Conservation (phyloP, 495 filamentous ascomycete species). For the Diplogelasinospora grovesii region DNA sequence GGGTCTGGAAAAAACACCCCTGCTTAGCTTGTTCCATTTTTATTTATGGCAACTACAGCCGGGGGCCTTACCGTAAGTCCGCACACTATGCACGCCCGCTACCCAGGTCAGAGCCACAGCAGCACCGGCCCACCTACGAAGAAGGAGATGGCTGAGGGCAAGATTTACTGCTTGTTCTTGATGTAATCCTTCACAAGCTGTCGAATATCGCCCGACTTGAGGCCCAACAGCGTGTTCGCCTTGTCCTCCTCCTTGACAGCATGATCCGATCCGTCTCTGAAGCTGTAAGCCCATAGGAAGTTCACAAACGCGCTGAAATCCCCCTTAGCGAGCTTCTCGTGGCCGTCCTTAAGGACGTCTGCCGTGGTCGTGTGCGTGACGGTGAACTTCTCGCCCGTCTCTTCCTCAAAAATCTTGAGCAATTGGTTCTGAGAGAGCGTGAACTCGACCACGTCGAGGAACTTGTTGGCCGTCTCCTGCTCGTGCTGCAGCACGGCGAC, state of each 20-base stretch:
- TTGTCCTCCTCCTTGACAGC: conserved; percentile 13
- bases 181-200: too few relatives aligned
- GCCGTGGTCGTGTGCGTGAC: conserved; percentile 26
- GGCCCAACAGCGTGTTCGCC: neutral
- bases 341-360: conserved; percentile 30
- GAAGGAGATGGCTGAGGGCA: too few relatives aligned
- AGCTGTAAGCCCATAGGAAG: conserved; percentile 20
- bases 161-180: too few relatives aligned
- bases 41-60: too few relatives aligned
- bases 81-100: too few relatives aligned
- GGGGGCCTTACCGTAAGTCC: too few relatives aligned
- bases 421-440: conserved; percentile 44
- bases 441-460: conserved; percentile 38
- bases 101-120: too few relatives aligned
- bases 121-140: too few relatives aligned
- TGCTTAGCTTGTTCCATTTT: too few relatives aligned
- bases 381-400: conserved; percentile 33
- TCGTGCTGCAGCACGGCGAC: conserved; percentile 37
- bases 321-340: conserved; percentile 29
- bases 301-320: conserved; percentile 31
- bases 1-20: too few relatives aligned
- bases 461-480: conserved; percentile 41
- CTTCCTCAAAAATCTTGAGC: conserved; percentile 36
- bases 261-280: conserved; percentile 30
- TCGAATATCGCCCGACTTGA: too few relatives aligned